Conservation (phyloP, 2,329 filamentous ascomycete genomes). For the Elsinoe arachidis region DNA sequence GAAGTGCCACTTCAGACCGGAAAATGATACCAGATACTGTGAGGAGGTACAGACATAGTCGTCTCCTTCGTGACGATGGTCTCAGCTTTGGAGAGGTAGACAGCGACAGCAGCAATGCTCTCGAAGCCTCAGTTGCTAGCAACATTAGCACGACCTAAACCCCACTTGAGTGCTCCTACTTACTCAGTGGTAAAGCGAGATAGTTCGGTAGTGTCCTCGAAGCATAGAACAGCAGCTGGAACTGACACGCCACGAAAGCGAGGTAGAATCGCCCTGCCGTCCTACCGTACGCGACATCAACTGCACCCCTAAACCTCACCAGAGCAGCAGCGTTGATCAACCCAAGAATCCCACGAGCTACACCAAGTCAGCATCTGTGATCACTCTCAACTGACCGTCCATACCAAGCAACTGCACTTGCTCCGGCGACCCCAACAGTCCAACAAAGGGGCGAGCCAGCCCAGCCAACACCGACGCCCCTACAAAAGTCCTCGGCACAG, state of each 20-base stretch:
- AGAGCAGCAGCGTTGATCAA: slow-evolving; percentile 64
- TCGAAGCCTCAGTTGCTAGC: slow-evolving; percentile 54
- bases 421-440: slow-evolving; percentile 46
- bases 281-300: slow-evolving; percentile 60
- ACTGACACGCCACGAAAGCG: slow-evolving; percentile 70
- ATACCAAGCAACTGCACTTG: slow-evolving; percentile 51
- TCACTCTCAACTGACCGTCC: slow-evolving; percentile 10
- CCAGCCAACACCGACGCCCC: slow-evolving; percentile 70
- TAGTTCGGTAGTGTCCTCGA: slow-evolving; percentile 90
- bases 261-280: slow-evolving; percentile 70
- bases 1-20: slow-evolving; percentile 76
- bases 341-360: slow-evolving; percentile 69
- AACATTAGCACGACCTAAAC: slow-evolving; percentile 25
- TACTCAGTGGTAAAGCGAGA: slow-evolving; percentile 84
- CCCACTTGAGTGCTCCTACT: slow-evolving; percentile 27
- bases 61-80: slow-evolving; percentile 41
- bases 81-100: slow-evolving; percentile 28
- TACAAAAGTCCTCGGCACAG: slow-evolving; percentile 83
- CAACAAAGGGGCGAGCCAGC: slow-evolving; percentile 57
- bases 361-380: not conserved
- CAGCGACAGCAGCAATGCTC: slow-evolving; percentile 42
- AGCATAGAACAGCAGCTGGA: slow-evolving; percentile 88
- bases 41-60: slow-evolving; percentile 62
- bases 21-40: slow-evolving; percentile 78
- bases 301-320: slow-evolving; percentile 53